Base-by-base conservation (phyloP, 495 filamentous ascomycete genomes). In the Trichoderma orchidacearum region DNA sequence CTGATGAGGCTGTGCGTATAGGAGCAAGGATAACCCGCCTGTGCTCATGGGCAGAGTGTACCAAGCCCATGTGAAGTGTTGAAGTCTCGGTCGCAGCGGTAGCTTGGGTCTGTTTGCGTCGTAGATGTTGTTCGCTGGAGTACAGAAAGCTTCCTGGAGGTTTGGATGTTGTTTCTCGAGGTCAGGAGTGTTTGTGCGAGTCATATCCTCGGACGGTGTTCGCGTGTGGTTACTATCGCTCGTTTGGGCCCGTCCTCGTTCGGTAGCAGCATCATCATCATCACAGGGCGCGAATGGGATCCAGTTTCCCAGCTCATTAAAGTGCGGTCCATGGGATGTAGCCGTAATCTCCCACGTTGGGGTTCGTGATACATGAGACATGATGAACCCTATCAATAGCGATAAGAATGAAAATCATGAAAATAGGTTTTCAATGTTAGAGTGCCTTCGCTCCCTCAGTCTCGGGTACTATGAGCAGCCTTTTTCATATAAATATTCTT, bases 31-130 rank as follows among this genome's bases (percentile, higher is more conserved):
- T 11, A 87, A 66, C 9, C 83, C 84, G 11, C 81, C 81, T 1
- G 80, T 83, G 34, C 81, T 79, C 82, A 87, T 86, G 17, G 41
- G 41, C 61, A 83, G 64, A 11, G 81, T 85, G 64, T 82, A 89
- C 77, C 83, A 86, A 25, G 83, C 82, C 79, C 82, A 86, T n/a
- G 84, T 87, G 62, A 86, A 85, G 60, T 86, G 84, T 55, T 78
- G 71, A 3, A 86, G 67, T 5, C 84, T 72, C 21, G 65, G 56
- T 48, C 63, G 61, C 59, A 64, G 65, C 18, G 66, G 63, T 3
- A 68, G 32, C 25, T 54, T 62, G 1, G 66, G 66, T 12, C 41
- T 15, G 21, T 48, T 48, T 11, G 41, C 21, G 21, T 48, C 41
- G 41, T 48, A 25, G 8, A 48, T 48, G 21, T 48, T 23, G 7